Evolutionary conservation across 768 basidiomycete genomes (phyloP), one percentile per base, ranked within the genome.

Genomic region (Suillus placidus): DNA sequence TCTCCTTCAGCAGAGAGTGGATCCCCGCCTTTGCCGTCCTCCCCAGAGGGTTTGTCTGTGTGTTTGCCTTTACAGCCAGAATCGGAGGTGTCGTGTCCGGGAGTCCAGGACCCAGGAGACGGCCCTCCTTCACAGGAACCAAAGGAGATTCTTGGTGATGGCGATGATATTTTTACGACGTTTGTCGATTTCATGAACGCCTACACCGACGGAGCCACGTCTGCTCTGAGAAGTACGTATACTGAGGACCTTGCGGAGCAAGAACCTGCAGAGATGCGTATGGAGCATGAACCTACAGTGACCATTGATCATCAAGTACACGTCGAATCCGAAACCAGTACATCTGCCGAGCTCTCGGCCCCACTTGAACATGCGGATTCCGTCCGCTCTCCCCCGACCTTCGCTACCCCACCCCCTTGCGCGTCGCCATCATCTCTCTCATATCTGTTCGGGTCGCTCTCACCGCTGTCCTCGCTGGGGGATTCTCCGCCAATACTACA

Each of bases 161-260:
- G 5, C 2, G 37, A 58, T 9, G 10, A 35, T 12, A 7, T 35
- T n/a, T 38, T 58, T 26, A 13, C 23, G 16, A 23, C 16, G 9
- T 26, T 58, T 12, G 14, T 16, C 2, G 57, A 57, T 38, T 57
- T 57, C 23, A 26, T 37, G 23, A 38, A 38, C 16, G 5, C 14
- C 9, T 38, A 40, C 26, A 58, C 38, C 18, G 16, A 58, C 30
- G 57, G 57, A 30, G 38, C 23, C 2, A 58, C 23, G 4, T 58
- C 57, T 30, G 23, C 57, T 30, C 16, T 58, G 38, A 58, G 57
- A 58, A 58, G 57, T 26, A 58, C 38, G 10, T 58, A 18, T 58
- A 30, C 26, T 10, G 37, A 38, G 38, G 37, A 23, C 14, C 14
- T 26, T 6, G 23, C 7, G 56, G 56, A 57, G 14, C 23, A 16